phyloP scores from a whole-genome alignment of 257 asterid species.

The Solanum rostratum region DNA sequence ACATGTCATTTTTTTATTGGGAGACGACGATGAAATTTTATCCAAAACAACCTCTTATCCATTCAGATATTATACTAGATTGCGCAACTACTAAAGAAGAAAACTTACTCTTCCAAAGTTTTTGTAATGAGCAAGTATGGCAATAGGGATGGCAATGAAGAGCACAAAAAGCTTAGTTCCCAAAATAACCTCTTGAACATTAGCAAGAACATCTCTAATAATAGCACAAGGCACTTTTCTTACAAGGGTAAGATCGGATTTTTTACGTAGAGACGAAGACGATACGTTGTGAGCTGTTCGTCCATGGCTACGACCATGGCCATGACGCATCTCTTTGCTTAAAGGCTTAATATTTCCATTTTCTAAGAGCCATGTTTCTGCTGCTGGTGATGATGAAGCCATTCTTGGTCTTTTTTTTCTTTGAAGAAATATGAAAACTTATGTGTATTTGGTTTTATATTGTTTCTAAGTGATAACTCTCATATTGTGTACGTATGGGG shows the following conservation, averaged over 20 bases:
- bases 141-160: slow-evolving; percentile 70
- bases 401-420: background rate
- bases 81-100: background rate
- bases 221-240: slow-evolving; percentile 29
- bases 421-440: background rate
- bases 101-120: slow-evolving; percentile 40
- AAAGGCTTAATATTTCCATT: slow-evolving; percentile 38
- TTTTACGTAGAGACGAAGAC: slow-evolving; percentile 66
- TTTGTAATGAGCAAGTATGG: slow-evolving; percentile 37
- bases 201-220: slow-evolving; percentile 27
- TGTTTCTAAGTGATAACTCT: background rate
- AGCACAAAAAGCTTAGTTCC: slow-evolving; percentile 72
- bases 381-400: slow-evolving; percentile 10
- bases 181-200: slow-evolving; percentile 63
- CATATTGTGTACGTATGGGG: background rate
- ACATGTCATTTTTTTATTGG: background rate
- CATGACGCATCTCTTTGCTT: slow-evolving; percentile 43
- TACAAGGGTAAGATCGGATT: slow-evolving; percentile 51
- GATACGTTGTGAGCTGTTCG: slow-evolving; percentile 71
- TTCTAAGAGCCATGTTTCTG: slow-evolving; percentile 43
- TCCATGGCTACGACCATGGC: slow-evolving; percentile 13
- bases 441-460: background rate
- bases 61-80: background rate
- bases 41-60: background rate
- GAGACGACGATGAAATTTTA: background rate